These are phyloP conservation scores for Amoeboaphelidium occidentale DNA, from an alignment of 371 early-diverging fungal genomes.

Conservation along the genomic window DNA sequence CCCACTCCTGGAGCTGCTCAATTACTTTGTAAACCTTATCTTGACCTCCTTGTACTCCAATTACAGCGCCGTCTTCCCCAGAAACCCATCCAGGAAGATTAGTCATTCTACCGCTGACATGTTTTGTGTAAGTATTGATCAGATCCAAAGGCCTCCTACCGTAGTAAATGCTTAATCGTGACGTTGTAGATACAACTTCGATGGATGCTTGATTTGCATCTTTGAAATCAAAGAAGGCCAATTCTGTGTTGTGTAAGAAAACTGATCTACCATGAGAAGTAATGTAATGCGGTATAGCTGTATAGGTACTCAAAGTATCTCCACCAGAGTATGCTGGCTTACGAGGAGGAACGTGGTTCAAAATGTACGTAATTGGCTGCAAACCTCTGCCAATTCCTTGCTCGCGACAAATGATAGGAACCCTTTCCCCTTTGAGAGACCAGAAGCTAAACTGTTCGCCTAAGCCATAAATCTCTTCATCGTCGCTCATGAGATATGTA, in stretches of 20 bases:
- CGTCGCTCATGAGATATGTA: neutral
- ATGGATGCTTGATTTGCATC: constrained; percentile 14
- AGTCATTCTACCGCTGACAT: neutral
- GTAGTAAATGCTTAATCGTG: neutral
- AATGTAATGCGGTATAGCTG: constrained; percentile 23
- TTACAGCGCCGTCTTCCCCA: constrained; percentile 1
- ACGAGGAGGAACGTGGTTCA: constrained; percentile 9
- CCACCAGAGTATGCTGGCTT: constrained; percentile 11
- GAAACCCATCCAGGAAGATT: neutral
- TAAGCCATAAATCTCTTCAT: constrained; percentile 10
- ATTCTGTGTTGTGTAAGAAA: constrained; percentile 22
- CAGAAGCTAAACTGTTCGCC: constrained; percentile 17
- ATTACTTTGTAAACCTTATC: neutral
- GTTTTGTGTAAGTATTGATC: neutral
- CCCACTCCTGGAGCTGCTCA: neutral
- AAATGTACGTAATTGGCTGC: constrained; percentile 9
- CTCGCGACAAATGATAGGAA: constrained; percentile 19
- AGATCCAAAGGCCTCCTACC: neutral
- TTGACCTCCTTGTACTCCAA: constrained; percentile 2
- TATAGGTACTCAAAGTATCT: constrained; percentile 16
- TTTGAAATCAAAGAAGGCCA: constrained; percentile 21
- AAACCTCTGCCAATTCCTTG: constrained; percentile 16
- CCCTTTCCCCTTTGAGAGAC: constrained; percentile 20
- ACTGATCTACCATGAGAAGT: constrained; percentile 17
- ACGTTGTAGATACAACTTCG: constrained; percentile 10